These are phyloP conservation scores for Rhizoctonia solani DNA, from an alignment of 1,284 basidiomycete genomes.

Conservation along the genomic window DNA sequence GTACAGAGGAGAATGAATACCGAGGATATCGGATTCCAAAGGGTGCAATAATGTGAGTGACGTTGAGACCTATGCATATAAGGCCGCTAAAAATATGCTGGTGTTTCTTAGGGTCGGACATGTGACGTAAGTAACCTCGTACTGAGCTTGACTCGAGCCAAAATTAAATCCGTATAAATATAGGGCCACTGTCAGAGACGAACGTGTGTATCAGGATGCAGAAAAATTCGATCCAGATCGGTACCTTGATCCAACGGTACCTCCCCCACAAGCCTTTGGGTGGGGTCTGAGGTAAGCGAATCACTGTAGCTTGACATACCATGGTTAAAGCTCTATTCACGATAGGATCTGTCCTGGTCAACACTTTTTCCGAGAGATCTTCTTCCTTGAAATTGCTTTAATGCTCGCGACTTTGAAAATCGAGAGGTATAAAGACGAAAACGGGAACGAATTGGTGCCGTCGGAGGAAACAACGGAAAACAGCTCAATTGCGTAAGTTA, in stretches of 20 bases:
- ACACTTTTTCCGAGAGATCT: constrained; percentile 7
- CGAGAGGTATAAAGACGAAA: constrained; percentile 30
- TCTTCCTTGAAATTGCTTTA: constrained; percentile 17
- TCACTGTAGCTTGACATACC: not conserved
- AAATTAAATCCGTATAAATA: not conserved
- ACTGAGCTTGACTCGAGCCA: not conserved
- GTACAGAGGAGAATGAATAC: constrained; percentile 5
- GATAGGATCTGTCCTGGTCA: constrained; percentile 32
- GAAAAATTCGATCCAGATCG: constrained; percentile 5
- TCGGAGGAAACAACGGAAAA: no score
- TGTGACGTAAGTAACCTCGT: not conserved
- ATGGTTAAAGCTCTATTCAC: not conserved
- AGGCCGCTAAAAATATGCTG: no score
- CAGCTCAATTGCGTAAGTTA: no score
- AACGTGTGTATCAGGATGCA: not conserved
- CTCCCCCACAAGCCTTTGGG: not conserved
- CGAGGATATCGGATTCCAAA: constrained; percentile 16
- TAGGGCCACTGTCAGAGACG: constrained; percentile 3
- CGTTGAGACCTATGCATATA: no score
- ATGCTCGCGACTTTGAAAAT: constrained; percentile 43
- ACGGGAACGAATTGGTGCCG: constrained; percentile 33
- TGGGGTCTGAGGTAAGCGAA: constrained; percentile 1
- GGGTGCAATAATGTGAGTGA: constrained; percentile 7
- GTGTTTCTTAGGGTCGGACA: constrained; percentile 1
- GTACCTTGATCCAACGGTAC: not conserved